These are phyloP conservation scores for Neonectria coccinea DNA, from an alignment of 2,329 filamentous ascomycete species.

Conservation along the genomic window DNA sequence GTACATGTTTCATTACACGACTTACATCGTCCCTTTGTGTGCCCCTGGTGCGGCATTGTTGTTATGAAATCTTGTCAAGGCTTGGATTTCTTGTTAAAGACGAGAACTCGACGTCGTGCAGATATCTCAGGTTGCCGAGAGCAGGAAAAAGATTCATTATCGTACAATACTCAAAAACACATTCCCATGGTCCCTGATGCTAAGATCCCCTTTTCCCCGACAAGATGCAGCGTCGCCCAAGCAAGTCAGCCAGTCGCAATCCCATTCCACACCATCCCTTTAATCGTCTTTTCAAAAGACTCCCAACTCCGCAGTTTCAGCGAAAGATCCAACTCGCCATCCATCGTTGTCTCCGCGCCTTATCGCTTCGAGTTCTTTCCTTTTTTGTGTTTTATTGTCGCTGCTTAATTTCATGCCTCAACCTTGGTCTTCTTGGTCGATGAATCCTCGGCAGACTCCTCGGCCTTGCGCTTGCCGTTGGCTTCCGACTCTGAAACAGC, in stretches of 20 bases:
- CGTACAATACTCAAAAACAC: constrained; percentile 20
- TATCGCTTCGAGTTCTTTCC: background rate
- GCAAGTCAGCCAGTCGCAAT: constrained; percentile 15
- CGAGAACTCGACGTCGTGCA: background rate
- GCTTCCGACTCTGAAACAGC: constrained; percentile 46
- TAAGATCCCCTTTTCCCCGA: constrained; percentile 19
- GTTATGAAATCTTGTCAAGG: background rate
- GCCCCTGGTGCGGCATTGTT: background rate
- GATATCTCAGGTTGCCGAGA: constrained; percentile 1
- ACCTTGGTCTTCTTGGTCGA: constrained; percentile 53
- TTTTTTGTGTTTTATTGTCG: background rate
- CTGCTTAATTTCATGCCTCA: constrained; percentile 14
- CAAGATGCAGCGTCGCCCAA: constrained; percentile 28
- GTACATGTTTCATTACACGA: constrained; percentile 11
- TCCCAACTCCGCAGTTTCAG: constrained; percentile 22
- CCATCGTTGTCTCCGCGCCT: background rate
- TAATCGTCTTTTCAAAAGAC: constrained; percentile 14
- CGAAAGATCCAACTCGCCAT: constrained; percentile 6
- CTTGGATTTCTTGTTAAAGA: background rate
- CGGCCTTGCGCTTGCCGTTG: constrained; percentile 56
- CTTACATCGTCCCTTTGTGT: background rate
- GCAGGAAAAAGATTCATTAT: constrained; percentile 22
- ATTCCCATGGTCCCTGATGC: constrained; percentile 13
- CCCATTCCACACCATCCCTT: constrained; percentile 18
- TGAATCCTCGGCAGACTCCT: constrained; percentile 44